phyloP scores from a whole-genome alignment of 768 basidiomycete genomes.

The Tephrocybe sp. region DNA sequence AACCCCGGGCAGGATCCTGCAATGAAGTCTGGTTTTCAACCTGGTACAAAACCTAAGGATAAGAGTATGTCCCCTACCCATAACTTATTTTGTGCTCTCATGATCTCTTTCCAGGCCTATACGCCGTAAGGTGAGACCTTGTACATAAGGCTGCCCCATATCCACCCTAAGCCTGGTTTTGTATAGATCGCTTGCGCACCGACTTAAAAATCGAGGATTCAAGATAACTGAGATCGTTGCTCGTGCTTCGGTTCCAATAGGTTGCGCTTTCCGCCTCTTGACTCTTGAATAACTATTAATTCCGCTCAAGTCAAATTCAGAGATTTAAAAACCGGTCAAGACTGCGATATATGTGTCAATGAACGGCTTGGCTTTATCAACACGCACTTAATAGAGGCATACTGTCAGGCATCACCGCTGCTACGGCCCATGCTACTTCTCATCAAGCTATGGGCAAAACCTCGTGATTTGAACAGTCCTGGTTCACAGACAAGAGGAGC shows the following conservation, averaged over 20 bases:
- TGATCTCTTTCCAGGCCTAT: slow-evolving; percentile 20
- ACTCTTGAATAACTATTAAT: background rate
- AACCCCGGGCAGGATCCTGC: slow-evolving; percentile 22
- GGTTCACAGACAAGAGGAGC: slow-evolving; percentile 15
- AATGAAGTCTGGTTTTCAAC: slow-evolving; percentile 16
- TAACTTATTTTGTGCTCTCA: background rate
- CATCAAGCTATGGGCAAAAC: slow-evolving; percentile 62
- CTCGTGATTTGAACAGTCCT: slow-evolving; percentile 48
- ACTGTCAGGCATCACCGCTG: slow-evolving; percentile 44
- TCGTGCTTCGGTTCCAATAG: slow-evolving; percentile 40
- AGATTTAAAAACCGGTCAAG: slow-evolving; percentile 37
- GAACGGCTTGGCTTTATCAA: slow-evolving; percentile 54
- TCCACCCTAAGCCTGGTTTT: background rate
- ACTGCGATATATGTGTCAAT: slow-evolving; percentile 62
- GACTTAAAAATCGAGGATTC: slow-evolving; percentile 33
- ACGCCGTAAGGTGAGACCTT: slow-evolving; percentile 17
- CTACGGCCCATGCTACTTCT: slow-evolving; percentile 40
- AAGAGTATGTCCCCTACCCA: slow-evolving; percentile 7
- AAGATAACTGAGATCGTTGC: slow-evolving; percentile 25
- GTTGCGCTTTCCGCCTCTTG: slow-evolving; percentile 17
- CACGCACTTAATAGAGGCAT: slow-evolving; percentile 47
- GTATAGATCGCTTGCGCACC: slow-evolving; percentile 27
- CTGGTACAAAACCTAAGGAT: background rate
- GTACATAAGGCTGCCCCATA: too few relatives aligned
- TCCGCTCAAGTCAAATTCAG: slow-evolving; percentile 44